Evolutionary conservation across 176 grass and related monocot genomes (phyloP), one percentile per base, ranked within the genome.

Genomic region (Oryza officinalis): DNA sequence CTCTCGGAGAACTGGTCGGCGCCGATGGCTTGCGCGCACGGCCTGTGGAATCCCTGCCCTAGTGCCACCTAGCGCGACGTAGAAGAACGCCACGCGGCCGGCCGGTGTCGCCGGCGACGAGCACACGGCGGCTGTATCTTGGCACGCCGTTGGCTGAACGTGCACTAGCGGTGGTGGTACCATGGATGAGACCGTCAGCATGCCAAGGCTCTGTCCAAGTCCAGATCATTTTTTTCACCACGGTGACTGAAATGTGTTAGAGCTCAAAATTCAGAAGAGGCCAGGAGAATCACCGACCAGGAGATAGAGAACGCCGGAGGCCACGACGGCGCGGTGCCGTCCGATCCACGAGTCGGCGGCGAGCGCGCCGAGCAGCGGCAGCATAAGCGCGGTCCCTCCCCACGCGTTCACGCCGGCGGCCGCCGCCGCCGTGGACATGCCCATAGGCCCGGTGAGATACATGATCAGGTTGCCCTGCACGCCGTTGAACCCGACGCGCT

Each of bases 401-500:
- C 92, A 94, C 11, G 43, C 69, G 87, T 85, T 94, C 13, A 81
- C 41, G 1, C 83, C n/a, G 10, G 89, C 83, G 0, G 89, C 92
- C 0, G 92, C 92, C 1, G 69, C 14, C 8, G 86, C 89, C 4
- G 80, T 94, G 10, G 80, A 54, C 81, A 91, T 65, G 23, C 77
- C 83, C 12, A 97, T 69, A 49, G 88, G 90, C 3, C 94, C 92
- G 22, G 94, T 92, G 25, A 97, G 78, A 86, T 92, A 33, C 32
- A 94, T 92, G 11, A 97, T 91, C 27, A 97, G 78, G 81, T 97
- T 97, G 3, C 30, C 68, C 7, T 87, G 59, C 8, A 97, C 71
- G 13, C 94, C 94, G 77, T 75, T 78, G 86, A 77, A 94, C 1
- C 89, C 88, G 17, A 70, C 38, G n/a, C 92, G 85, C 83, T 97